These are phyloP conservation scores for Hypoxylon sp. DNA, from an alignment of 2,329 filamentous ascomycete species.

Conservation along the genomic window DNA sequence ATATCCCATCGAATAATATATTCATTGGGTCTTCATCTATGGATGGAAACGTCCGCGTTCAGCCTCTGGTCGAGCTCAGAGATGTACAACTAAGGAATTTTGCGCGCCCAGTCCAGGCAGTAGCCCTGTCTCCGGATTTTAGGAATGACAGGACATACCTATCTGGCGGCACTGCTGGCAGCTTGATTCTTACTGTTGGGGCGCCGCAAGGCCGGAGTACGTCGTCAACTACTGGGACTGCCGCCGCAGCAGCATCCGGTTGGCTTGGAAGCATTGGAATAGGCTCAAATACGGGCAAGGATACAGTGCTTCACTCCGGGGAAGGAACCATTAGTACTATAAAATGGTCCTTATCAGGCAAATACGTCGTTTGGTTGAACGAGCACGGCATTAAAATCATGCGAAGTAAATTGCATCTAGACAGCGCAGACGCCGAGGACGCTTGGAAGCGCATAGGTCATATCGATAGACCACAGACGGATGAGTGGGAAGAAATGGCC, in stretches of 20 bases:
- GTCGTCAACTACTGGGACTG: conserved; percentile 87
- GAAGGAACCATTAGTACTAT: conserved; percentile 93
- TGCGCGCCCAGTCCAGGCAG: conserved; percentile 89
- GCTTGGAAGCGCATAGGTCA: conserved; percentile 97
- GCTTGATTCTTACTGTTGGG: conserved; percentile 86
- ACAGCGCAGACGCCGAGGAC: conserved; percentile 80
- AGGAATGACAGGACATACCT: conserved; percentile 90
- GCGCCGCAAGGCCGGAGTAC: conserved; percentile 85
- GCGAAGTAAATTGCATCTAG: conserved; percentile 86
- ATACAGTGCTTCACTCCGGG: conserved; percentile 88
- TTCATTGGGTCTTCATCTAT: conserved; percentile 94
- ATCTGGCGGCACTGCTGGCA: conserved; percentile 89
- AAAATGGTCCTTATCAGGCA: conserved; percentile 93
- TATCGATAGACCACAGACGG: conserved; percentile 86
- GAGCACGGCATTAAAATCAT: conserved; percentile 98
- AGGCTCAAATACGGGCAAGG: conserved; percentile 81
- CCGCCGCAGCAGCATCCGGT: conserved; percentile 84
- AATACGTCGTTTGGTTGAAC: conserved; percentile 94
- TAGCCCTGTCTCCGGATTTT: conserved; percentile 95
- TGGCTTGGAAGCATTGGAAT: conserved; percentile 93
- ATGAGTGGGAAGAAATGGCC: conserved; percentile 96
- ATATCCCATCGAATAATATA: conserved; percentile 88
- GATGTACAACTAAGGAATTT: conserved; percentile 95
- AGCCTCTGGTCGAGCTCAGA: conserved; percentile 86
- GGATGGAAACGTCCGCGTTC: conserved; percentile 94